Evolutionary conservation across 2,329 filamentous ascomycete species (phyloP).

Genomic region (Westerdykella ornata): DNA sequence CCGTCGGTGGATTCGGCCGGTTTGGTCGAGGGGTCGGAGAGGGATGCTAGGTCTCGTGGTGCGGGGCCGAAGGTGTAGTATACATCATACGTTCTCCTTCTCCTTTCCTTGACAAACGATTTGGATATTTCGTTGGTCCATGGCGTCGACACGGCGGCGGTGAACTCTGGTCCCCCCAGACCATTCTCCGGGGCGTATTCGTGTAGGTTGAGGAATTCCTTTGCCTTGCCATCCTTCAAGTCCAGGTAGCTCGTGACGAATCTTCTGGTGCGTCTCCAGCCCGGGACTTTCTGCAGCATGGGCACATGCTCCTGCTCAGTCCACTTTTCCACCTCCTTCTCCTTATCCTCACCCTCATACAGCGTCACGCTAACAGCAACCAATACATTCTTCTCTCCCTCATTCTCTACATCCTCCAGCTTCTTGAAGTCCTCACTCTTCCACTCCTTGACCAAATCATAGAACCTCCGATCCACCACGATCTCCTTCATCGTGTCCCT

Average conservation of each 20-base stretch:
- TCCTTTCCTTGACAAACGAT: constrained; percentile 53
- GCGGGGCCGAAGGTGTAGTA: constrained; percentile 76
- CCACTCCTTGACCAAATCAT: constrained; percentile 56
- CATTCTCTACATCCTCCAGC: constrained; percentile 54
- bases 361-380: constrained; percentile 56
- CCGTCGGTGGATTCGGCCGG: constrained; percentile 49
- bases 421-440: constrained; percentile 53
- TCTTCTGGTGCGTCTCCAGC: constrained; percentile 68
- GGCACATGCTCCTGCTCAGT: constrained; percentile 67
- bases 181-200: constrained; percentile 65
- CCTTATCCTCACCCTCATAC: constrained; percentile 46
- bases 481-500: constrained; percentile 58
- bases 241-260: constrained; percentile 60
- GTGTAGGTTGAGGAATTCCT: constrained; percentile 59
- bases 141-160: constrained; percentile 56
- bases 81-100: constrained; percentile 58
- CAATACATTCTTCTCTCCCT: constrained; percentile 50
- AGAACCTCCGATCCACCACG: constrained; percentile 64
- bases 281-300: constrained; percentile 66
- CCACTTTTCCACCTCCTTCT: constrained; percentile 59
- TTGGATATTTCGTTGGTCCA: constrained; percentile 55
- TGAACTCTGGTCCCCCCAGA: constrained; percentile 57
- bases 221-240: constrained; percentile 37
- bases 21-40: constrained; percentile 46
- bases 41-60: constrained; percentile 58